Evolutionary conservation across 140 eudicot species (phyloP).

Genomic region (Ambrosia hybrid): DNA sequence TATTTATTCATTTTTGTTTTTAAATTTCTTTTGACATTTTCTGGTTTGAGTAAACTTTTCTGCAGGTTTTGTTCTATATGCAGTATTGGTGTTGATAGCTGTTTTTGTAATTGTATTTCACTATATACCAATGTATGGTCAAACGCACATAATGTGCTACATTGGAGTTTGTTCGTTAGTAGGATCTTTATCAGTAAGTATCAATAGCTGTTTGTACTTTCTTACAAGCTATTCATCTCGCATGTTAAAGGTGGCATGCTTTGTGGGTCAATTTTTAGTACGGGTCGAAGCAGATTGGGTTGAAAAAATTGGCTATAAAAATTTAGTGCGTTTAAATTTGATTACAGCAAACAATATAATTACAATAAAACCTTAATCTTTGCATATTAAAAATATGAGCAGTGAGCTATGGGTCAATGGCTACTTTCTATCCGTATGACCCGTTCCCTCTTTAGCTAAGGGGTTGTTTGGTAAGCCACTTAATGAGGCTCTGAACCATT

Average conservation of each 20-base stretch:
- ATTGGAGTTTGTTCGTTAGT: conserved; percentile 93
- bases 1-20: not conserved
- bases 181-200: conserved; percentile 95
- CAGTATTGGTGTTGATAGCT: conserved; percentile 62
- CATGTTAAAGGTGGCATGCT: conserved; percentile 3
- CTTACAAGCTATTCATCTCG: conserved; percentile 14
- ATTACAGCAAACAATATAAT: not conserved
- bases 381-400: too few species aligned
- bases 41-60: conserved; percentile 14
- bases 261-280: not conserved
- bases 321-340: not conserved
- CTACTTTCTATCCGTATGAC: too few species aligned
- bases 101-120: conserved; percentile 61
- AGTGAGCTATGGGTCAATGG: too few species aligned
- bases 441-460: too few species aligned
- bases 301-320: not conserved
- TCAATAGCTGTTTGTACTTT: not conserved
- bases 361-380: not conserved
- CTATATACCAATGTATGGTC: conserved; percentile 88
- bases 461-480: too few species aligned
- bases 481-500: too few species aligned
- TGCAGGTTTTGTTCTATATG: conserved; percentile 86
- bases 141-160: conserved; percentile 87
- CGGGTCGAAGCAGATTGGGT: not conserved
- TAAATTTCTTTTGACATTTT: conserved; percentile 5